Conservation (phyloP, 305 asterid genomes). For the Stenogyne calaminthoides region DNA sequence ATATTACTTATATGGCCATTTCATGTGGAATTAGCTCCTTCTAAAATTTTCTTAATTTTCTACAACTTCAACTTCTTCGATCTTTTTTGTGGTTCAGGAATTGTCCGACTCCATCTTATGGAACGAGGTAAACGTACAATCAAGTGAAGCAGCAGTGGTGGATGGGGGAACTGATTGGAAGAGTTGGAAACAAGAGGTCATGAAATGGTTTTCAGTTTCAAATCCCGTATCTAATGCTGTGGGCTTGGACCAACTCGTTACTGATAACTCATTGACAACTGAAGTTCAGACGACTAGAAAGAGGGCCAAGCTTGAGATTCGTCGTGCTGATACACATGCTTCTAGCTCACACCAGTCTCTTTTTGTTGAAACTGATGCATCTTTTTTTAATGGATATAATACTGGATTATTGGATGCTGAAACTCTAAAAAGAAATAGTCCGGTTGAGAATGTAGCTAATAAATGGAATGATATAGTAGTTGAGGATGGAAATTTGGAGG, state of each 20-base stretch:
- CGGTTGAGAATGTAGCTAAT: constrained; percentile 42
- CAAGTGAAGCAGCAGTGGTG: constrained; percentile 49
- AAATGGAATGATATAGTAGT: constrained; percentile 72
- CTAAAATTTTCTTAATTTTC: neutral
- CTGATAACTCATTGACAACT: constrained; percentile 46
- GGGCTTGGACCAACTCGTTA: constrained; percentile 50
- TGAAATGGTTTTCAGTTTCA: constrained; percentile 91
- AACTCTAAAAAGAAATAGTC: constrained; percentile 45
- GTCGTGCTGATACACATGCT: constrained; percentile 89
- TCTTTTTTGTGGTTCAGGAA: constrained; percentile 56
- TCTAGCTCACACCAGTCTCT: constrained; percentile 56
- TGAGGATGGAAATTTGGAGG: constrained; percentile 59
- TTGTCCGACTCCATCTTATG: constrained; percentile 75
- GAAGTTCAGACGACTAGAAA: constrained; percentile 72
- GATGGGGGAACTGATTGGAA: constrained; percentile 76
- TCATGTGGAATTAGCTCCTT: constrained; percentile 17
- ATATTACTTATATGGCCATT: constrained; percentile 7
- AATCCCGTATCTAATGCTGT: constrained; percentile 50
- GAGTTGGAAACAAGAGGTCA: constrained; percentile 87
- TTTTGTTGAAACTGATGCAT: constrained; percentile 54
- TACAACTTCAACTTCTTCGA: constrained; percentile 20
- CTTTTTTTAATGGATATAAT: constrained; percentile 50
- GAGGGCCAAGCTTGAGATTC: constrained; percentile 97
- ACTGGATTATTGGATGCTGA: constrained; percentile 49
- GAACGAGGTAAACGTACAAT: constrained; percentile 69